Conservation (phyloP, 176 grass and related monocot species). For the Panicum miliaceum region DNA sequence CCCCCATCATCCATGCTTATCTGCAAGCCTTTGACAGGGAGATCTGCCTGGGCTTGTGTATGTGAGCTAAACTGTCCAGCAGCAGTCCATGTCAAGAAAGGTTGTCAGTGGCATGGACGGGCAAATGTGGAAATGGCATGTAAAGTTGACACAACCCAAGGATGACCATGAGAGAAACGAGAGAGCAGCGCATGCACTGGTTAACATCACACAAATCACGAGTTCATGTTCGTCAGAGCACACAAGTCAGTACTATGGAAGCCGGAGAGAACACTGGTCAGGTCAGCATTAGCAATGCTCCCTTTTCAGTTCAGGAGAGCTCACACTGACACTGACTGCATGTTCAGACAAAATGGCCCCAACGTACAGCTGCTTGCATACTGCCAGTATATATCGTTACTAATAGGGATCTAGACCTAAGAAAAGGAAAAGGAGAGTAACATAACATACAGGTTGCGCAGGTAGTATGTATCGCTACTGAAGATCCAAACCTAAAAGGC, state of each 20-base stretch:
- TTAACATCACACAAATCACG: no score
- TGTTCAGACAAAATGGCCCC: conserved; percentile 38
- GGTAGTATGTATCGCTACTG: not conserved
- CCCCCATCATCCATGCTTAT: not conserved
- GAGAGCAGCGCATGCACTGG: not conserved
- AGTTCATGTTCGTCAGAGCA: no score
- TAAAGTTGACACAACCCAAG: not conserved
- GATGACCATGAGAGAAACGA: not conserved
- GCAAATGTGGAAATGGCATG: not conserved
- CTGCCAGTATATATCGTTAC: not conserved
- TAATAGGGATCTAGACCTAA: not conserved
- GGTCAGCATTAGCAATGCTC: not conserved
- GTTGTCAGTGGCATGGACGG: no score
- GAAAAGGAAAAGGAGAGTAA: no score
- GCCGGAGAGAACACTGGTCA: not conserved
- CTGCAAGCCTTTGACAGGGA: not conserved
- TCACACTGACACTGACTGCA: not conserved
- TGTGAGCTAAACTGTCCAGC: not conserved
- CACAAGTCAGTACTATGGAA: not conserved
- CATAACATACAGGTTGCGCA: not conserved
- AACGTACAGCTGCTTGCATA: not conserved
- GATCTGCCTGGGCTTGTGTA: not conserved
- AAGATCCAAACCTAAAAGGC: not conserved
- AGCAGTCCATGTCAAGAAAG: not conserved
- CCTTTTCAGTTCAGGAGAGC: conserved; percentile 16